These are phyloP conservation scores for Chlamydomonas sp. DNA, from an alignment of 139 green algal species.

Conservation along the genomic window DNA sequence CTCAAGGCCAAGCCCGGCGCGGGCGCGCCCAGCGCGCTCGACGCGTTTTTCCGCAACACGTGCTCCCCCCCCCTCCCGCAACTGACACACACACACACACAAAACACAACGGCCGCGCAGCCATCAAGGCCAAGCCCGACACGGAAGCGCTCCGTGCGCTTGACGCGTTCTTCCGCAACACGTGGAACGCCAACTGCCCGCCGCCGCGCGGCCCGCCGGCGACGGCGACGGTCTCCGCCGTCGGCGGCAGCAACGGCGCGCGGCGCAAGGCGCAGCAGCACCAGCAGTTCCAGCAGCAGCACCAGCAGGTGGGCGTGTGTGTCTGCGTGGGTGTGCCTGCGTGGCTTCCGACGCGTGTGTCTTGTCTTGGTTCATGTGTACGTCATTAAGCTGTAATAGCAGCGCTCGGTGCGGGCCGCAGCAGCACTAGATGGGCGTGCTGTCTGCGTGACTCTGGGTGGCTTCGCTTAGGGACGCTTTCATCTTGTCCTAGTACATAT, in stretches of 20 bases:
- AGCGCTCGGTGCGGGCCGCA: background rate
- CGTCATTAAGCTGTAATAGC: background rate
- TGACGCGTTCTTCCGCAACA: slow-evolving; percentile 54
- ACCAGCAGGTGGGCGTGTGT: background rate
- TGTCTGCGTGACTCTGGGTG: no score
- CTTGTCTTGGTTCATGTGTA: background rate
- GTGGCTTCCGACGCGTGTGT: background rate
- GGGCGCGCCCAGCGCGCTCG: no score
- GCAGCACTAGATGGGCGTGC: background rate
- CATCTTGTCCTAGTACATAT: no score
- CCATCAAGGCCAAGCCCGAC: slow-evolving; percentile 24
- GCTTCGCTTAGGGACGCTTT: no score
- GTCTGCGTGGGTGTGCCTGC: slow-evolving; percentile 1
- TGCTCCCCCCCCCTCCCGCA: no score
- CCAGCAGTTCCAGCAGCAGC: slow-evolving; percentile 11
- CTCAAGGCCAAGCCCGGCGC: no score
- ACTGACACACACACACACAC: no score
- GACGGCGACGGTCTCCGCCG: background rate
- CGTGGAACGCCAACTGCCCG: slow-evolving; percentile 40
- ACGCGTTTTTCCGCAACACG: no score
- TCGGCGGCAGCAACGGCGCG: background rate
- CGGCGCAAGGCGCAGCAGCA: background rate
- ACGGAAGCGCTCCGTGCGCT: slow-evolving; percentile 18
- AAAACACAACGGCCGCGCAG: background rate
- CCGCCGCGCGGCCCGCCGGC: background rate